Evolutionary conservation across 2,329 filamentous ascomycete species (phyloP), one percentile per base, ranked within the genome.

Genomic region (Diaporthe velutina): DNA sequence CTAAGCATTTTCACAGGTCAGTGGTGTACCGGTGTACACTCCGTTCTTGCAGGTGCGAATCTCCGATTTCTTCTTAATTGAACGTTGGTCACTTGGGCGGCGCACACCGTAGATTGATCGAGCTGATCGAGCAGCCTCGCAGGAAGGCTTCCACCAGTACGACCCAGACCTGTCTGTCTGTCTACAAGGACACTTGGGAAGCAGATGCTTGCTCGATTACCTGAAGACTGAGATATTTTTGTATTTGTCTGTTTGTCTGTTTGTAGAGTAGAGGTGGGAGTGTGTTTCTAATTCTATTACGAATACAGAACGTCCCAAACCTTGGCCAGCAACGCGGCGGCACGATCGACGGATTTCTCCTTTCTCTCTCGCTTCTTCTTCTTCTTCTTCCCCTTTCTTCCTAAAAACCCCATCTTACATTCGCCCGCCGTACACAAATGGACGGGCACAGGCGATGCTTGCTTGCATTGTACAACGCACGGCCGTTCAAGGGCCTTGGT

Each of bases 241-340:
- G 15, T 68, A 38, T 60, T n/a, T 57, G 25, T 60, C 42, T 45
- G 38, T 50, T 45, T 57, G 57, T 13, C 19, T 64, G 58, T 35
- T 73, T 73, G 50, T 58, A 58, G 60, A 70, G 73, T 76, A 73
- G 73, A 76, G 75, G 73, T 76, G 75, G 75, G 61, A 52, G 61
- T 52, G 50, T 73, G 57, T 73, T 71, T 70, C 64, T 68, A 68
- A 76, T 76, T 74, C 66, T 66, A 74, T 73, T 70, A 75, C 40
- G 70, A 72, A 72, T 72, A 58, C 55, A 45, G 71, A 74, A 74
- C 74, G 71, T 75, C 70, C 74, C 70, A 73, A 75, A 60, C 64
- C 70, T 70, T 70, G 57, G 57, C 71, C 66, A 70, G 71, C 66
- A 58, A 48, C 38, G 71, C 57, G 57, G 64, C 67, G 57, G 73